phyloP scores from a whole-genome alignment of 2,329 filamentous ascomycete genomes.

The Sporothrix phasma region DNA sequence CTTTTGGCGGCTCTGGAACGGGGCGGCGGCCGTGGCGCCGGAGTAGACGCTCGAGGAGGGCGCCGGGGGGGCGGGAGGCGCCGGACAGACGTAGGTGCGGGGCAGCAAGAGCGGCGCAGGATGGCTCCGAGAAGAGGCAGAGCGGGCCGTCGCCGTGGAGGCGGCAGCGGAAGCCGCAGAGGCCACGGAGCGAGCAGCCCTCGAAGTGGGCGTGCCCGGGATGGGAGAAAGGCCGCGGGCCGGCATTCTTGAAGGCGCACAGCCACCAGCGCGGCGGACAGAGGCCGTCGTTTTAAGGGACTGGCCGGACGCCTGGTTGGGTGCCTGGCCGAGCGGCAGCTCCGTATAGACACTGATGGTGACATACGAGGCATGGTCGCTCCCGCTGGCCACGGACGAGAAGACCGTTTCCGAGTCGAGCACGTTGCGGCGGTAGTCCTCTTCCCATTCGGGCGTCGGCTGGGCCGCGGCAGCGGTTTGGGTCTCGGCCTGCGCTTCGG shows the following conservation, averaged over 20 bases:
- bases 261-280: not conserved
- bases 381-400: not conserved
- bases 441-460: constrained; percentile 2
- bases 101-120: not conserved
- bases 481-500: no score
- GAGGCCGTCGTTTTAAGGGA: not conserved
- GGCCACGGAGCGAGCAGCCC: not conserved
- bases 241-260: not conserved
- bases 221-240: not conserved
- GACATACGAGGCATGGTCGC: not conserved
- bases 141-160: not conserved
- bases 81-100: no score
- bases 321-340: not conserved
- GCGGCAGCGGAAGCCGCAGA: no score
- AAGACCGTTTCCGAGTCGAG: constrained; percentile 5
- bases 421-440: constrained; percentile 11
- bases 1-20: not conserved
- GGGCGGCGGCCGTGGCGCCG: not conserved
- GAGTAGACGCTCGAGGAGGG: not conserved
- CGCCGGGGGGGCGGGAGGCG: no score
- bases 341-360: constrained; percentile 10
- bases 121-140: no score
- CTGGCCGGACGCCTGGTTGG: not conserved
- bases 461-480: not conserved
- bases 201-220: not conserved